phyloP scores from a whole-genome alignment of 352 stramenopile genomes.

The Pythium monospermum region DNA sequence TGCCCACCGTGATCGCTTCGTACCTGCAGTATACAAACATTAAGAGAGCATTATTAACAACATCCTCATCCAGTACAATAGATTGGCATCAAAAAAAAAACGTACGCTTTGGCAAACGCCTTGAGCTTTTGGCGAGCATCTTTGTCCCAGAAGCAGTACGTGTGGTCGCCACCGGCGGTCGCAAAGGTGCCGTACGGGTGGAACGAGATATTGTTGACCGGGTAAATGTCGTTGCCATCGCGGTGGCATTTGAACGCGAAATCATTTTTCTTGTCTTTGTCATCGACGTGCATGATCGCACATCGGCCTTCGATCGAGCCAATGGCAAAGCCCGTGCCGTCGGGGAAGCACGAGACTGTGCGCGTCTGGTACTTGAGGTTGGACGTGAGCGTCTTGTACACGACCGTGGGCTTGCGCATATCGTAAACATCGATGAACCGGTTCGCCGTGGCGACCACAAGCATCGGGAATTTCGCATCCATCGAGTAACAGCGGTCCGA shows the following conservation, averaged over 20 bases:
- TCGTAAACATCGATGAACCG: conserved; percentile 86
- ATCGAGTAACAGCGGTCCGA: conserved; percentile 94
- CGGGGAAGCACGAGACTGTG: conserved; percentile 86
- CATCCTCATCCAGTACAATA: no score
- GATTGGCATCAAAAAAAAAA: neutral
- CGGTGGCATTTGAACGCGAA: conserved; percentile 93
- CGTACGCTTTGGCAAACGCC: conserved; percentile 74
- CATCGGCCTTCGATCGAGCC: conserved; percentile 90
- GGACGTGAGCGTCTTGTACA: conserved; percentile 80
- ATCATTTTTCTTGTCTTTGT: conserved; percentile 77
- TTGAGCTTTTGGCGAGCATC: conserved; percentile 97
- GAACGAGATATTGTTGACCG: conserved; percentile 88
- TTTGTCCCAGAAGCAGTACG: conserved; percentile 98
- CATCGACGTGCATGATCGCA: conserved; percentile 87
- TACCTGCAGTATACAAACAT: conserved; percentile 37
- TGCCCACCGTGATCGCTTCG: conserved; percentile 87
- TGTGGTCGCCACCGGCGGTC: conserved; percentile 93
- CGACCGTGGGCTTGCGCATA: conserved; percentile 80
- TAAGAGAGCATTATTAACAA: no score
- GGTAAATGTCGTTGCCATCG: conserved; percentile 82
- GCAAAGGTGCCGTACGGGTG: conserved; percentile 94
- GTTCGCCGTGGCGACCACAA: conserved; percentile 93
- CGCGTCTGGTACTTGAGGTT: conserved; percentile 88
- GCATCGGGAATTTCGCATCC: conserved; percentile 90
- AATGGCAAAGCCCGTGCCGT: conserved; percentile 84